Base-by-base conservation (phyloP, 2,329 filamentous ascomycete species). In the Coniochaeta pulveracea region DNA sequence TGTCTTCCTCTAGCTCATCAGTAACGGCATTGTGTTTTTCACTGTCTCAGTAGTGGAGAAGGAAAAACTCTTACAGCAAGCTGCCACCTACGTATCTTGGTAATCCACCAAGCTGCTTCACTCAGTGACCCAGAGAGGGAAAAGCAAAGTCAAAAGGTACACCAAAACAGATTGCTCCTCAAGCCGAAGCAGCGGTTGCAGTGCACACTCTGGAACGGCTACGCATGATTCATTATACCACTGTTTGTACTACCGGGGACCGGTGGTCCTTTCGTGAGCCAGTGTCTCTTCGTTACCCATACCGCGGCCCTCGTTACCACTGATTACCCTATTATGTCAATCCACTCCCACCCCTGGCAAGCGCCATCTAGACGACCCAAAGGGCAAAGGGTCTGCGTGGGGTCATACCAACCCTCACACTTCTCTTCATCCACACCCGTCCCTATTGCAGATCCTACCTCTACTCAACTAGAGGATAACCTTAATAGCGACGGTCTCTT, bases 31-130 rank as follows among this genome's bases (percentile, higher is more conserved):
- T 31, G 28, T 19, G 18, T 31, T 19, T 15, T 19, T 31, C 27
- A 14, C n/a, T n/a, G n/a, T n/a, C n/a, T n/a, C n/a, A 6, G n/a
- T 14, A 12, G 28, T 31, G 28, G 28, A 31, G 28, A 14, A 31
- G 28, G 17, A 31, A 30, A 31, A 31, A 19, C 28, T 31, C 28
- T 31, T 31, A 31, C 19, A 17, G 19, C 28, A 31, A 31, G 28
- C 28, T 19, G 28, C 18, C 28, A 15, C 14, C 21, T 8, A 8
- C 8, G 8, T 23, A 8, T 23, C 21, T 23, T 14, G 10, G 3
- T 14, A 14, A 17, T 21, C 28, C 18, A 14, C 27, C 27, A 21
- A 31, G 17, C 14, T n/a, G n/a, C n/a, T n/a, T n/a, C n/a, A n/a
- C n/a, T n/a, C n/a, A n/a, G n/a, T n/a, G n/a, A n/a, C n/a, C n/a